Base-by-base conservation (phyloP, 2,329 filamentous ascomycete genomes). In the Cercospora zeina region DNA sequence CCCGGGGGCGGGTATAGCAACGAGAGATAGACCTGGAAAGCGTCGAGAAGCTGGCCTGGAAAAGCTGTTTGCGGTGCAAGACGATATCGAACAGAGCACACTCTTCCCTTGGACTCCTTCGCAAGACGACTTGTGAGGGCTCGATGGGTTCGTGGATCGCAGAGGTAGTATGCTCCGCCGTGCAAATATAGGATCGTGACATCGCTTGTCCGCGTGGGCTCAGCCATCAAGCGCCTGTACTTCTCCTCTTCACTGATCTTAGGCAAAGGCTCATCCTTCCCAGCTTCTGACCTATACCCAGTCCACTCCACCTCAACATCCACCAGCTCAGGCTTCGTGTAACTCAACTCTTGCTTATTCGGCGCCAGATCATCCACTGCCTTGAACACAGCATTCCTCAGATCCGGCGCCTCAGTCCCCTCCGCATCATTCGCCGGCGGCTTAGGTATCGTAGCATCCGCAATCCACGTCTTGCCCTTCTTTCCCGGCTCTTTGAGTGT, bases 391-490 rank as follows among this genome's bases (percentile, higher is more conserved):
- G 82, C 79, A 47, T 88, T 81, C n/a, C 83, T 77, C 13, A 87
- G 72, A 6, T 64, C 66, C 45, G 80, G 75, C 24, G 83, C 69
- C 72, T 81, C 81, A 21, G 36, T 47, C 1, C 31, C 56, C 1
- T 62, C 65, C 42, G 80, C 77, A 49, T 83, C 69, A 72, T 81
- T 81, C 0, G 84, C 79, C 8, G 54, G 64, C 0, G 87, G 89
- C 2, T 78, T 77, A 0, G 85, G 83, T 14, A 91, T 78, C 0
- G 82, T 84, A 45, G 89, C 87, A 59, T 85, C 89, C 69, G 87
- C 88, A 24, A 96, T 82, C 93, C 93, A 97, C 67, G 95, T 86
- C 49, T 84, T 85, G 3, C 91, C 91, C 72, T 90, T 92, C 71
- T 96, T 80, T 0, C 85, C 86, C 0, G 83, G 83, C 58, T 89